Evolutionary conservation across 306 rosid genomes (phyloP), one percentile per base, ranked within the genome.

Genomic region (Mimosa pudica): DNA sequence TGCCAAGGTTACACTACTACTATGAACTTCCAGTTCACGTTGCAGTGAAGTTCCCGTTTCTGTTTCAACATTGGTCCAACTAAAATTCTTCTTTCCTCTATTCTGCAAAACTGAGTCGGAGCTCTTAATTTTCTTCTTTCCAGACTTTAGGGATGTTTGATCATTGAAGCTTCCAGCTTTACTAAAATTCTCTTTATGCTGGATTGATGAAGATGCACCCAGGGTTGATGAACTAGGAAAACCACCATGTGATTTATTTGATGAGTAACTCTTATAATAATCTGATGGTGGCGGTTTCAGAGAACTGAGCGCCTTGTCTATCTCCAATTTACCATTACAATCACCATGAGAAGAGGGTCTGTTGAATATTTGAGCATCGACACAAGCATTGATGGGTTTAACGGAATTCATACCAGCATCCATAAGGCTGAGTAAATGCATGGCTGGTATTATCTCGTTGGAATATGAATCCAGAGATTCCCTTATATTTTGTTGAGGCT

Each of bases 391-490:
- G 65, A 79, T 71, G 73, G 92, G 63, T 48, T 86, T 64, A 70
- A 80, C 81, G 45, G 93, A 78, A 64, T 47, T 86, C 89, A 80
- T 84, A 55, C 93, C 84, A 54, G 92, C 86, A 75, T 87, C 86
- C 89, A 86, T 87, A 69, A 90, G 93, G 84, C 91, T 90, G 71
- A 90, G 90, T 78, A 88, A 84, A 87, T 90, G 92, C 93, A 88
- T 87, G 49, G 91, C 94, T 6, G 88, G 94, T 79, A 88, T 88
- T 57, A 89, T 83, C 73, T 86, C 93, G 82, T 84, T 86, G 10
- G 90, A 77, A 88, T 86, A 85, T 78, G 84, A 63, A 85, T 92
- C 95, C 60, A 80, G 17, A 9, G 90, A 74, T 36, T 72, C 84
- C 71, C 62, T 49, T 41, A 49, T 45, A 74, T 81, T 81, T 44